Percentiles rank a stretch among this genome's conserved stretches.
Evolutionary conservation across 177 flowering plant species (phyloP).

Genomic region (Vitis hybrid): DNA sequence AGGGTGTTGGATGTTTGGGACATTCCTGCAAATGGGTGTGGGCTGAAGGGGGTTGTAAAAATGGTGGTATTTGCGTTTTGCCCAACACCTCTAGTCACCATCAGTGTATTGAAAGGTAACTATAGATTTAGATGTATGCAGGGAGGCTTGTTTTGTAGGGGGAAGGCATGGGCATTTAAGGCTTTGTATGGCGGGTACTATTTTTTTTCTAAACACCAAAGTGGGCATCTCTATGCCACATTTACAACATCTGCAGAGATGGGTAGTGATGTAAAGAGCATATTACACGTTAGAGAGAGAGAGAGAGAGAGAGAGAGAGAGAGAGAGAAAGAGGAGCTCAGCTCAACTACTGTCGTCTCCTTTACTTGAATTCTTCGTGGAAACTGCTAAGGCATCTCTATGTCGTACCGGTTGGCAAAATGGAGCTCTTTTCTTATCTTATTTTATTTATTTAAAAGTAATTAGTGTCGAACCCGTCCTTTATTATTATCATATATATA

Average conservation of each 20-base stretch:
- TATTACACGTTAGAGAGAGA: background rate
- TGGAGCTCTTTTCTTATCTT: too few species aligned
- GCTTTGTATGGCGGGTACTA: background rate
- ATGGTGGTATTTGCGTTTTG: background rate
- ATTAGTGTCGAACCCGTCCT: too few species aligned
- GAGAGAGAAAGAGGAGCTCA: background rate
- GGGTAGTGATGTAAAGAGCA: background rate
- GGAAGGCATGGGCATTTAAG: too few species aligned
- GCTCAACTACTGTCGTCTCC: too few species aligned
- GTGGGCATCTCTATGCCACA: conserved; percentile 2
- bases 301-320: background rate
- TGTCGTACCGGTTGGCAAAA: too few species aligned
- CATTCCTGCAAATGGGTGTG: conserved; percentile 15
- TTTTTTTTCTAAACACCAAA: background rate
- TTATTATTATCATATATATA: too few species aligned
- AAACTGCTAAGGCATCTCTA: background rate
- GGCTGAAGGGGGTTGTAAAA: background rate
- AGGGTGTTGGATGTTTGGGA: conserved; percentile 7
- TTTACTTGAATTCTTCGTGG: background rate
- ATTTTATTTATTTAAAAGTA: too few species aligned
- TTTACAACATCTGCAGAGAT: background rate
- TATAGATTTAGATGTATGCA: too few species aligned
- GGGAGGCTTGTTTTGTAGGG: too few species aligned
- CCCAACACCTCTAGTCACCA: background rate
- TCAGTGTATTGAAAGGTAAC: too few species aligned